Conservation (phyloP, 768 basidiomycete species). For the Trametes villosa region DNA sequence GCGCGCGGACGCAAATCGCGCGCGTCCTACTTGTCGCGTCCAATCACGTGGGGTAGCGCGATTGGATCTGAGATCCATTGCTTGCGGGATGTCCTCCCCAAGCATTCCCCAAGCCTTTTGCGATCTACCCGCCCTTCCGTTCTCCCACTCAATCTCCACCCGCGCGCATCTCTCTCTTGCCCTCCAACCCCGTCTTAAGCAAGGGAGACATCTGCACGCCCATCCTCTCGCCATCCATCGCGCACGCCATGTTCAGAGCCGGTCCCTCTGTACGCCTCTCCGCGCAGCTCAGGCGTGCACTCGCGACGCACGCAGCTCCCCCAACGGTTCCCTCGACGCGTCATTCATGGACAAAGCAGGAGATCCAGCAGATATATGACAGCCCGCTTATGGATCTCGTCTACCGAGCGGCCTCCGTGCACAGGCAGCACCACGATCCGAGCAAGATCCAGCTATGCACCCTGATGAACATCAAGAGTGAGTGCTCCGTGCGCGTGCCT, state of each 20-base stretch:
- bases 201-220: not conserved
- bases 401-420: conserved; percentile 82
- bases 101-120: conserved; percentile 17
- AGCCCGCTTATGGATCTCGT: conserved; percentile 86
- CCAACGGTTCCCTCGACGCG: conserved; percentile 41
- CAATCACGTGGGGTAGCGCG: conserved; percentile 4
- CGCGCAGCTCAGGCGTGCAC: conserved; percentile 45
- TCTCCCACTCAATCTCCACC: conserved; percentile 30
- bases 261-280: conserved; percentile 23
- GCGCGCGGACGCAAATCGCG: not conserved
- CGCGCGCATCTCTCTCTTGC: not conserved
- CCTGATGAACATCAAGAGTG: conserved; percentile 98
- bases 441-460: conserved; percentile 94
- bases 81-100: conserved; percentile 6
- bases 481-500: conserved; percentile 41
- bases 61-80: conserved; percentile 13
- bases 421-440: conserved; percentile 86
- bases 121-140: conserved; percentile 7
- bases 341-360: conserved; percentile 73
- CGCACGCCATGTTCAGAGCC: conserved; percentile 45
- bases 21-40: not conserved
- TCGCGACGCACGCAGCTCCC: conserved; percentile 64
- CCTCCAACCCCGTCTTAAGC: not conserved
- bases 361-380: conserved; percentile 88
- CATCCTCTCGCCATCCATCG: not conserved